Evolutionary conservation across 208 protist genomes (phyloP), one percentile per base, ranked within the genome.

Genomic region (Trypanosoma mega): DNA sequence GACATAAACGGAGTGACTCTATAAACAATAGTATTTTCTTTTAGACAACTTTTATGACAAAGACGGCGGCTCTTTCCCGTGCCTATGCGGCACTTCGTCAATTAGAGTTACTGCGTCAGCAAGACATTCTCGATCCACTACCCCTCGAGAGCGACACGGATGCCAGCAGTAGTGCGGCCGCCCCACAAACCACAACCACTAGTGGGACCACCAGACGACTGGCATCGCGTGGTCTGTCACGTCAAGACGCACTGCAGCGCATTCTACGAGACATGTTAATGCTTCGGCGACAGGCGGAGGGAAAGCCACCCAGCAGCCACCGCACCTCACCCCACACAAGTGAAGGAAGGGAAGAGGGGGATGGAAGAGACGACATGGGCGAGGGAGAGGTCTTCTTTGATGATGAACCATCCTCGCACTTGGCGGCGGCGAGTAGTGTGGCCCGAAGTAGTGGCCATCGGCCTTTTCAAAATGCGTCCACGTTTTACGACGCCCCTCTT

Each of bases 21-120:
- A n/a, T 50, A 14, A 14, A 50, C 45, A 50, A 14, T n/a, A 14
- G 14, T 30, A 50, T 30, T n/a, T 50, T n/a, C 14, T n/a, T 50
- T 14, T 24, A 31, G 7, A 30, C 14, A 50, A n/a, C 14, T 6
- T 30, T 23, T 26, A 55, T 68, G 60, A 41, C 60, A 16, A 65
- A 49, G 59, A 68, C 31, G 24, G 73, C 53, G 64, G 75, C 20
- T 33, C 77, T 90, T 11, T 83, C 75, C 18, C 68, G 74, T 21
- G 84, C 84, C 0, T 91, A 91, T 61, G 84, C 84, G 3, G 74
- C 82, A 27, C 75, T 91, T 24, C 72, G 68, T 24, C 78, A 82
- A 23, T 63, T 91, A 0, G 84, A 91, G 37, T 43, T 76, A 4
- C 60, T 91, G 46, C 66, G 78, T 9, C 69, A 74, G 39, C 67